phyloP scores from a whole-genome alignment of 345 rosid species.

The Lumnitzera littorea region DNA sequence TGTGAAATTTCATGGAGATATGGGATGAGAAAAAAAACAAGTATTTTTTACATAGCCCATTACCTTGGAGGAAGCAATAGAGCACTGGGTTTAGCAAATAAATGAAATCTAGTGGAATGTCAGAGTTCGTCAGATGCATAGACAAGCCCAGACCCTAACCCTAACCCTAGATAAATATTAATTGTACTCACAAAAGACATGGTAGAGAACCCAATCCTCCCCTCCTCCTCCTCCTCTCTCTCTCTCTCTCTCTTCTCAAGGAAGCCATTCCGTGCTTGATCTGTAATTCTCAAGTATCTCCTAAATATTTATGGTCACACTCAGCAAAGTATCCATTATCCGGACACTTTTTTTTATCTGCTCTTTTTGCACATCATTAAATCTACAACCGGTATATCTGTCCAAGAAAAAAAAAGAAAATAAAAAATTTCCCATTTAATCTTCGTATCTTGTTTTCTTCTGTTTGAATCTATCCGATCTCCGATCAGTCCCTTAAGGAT shows the following conservation, averaged over 20 bases:
- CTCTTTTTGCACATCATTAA: neutral
- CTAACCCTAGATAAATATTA: neutral
- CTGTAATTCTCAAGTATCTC: too few species aligned
- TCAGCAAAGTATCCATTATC: too few species aligned
- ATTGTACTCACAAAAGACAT: constrained; percentile 1
- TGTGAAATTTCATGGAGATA: too few species aligned
- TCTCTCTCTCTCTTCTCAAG: too few species aligned
- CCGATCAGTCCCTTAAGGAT: too few species aligned
- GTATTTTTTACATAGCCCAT: neutral
- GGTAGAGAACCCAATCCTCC: constrained; percentile 12
- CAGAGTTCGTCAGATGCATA: constrained; percentile 11
- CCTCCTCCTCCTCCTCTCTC: neutral
- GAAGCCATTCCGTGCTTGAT: too few species aligned
- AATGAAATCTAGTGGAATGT: constrained; percentile 12
- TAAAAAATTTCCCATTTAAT: neutral
- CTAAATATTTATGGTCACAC: too few species aligned
- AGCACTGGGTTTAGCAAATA: constrained; percentile 2
- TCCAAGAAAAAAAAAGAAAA: neutral
- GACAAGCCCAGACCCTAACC: neutral
- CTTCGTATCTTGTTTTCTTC: neutral
- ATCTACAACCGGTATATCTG: neutral
- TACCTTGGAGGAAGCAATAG: constrained; percentile 4
- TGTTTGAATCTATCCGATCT: too few species aligned
- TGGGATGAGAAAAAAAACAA: too few species aligned
- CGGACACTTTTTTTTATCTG: too few species aligned